Percentiles rank a stretch among this genome's conserved stretches.
These are phyloP conservation scores for Prinsepia uniflora DNA, from an alignment of 306 rosid genomes.

Conservation along the genomic window DNA sequence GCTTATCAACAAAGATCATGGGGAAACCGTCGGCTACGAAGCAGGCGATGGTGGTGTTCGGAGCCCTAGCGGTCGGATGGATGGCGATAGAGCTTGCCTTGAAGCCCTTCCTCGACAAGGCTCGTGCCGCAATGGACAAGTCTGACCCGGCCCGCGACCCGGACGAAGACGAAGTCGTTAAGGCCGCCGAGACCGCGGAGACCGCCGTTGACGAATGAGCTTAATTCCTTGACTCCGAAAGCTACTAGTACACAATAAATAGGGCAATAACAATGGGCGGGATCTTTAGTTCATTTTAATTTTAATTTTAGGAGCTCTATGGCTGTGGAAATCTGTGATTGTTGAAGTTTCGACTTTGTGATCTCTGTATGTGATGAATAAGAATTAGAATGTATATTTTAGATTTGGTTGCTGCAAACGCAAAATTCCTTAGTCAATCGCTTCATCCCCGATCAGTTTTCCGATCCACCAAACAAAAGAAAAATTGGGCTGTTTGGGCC, in stretches of 20 bases:
- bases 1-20: slow-evolving; percentile 26
- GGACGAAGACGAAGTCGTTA: slow-evolving; percentile 34
- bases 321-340: neutral
- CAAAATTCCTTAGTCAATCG: no score
- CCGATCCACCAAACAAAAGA: no score
- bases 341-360: neutral
- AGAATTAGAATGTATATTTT: neutral
- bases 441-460: no score
- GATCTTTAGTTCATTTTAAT: neutral
- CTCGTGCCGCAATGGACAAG: slow-evolving; percentile 56
- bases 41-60: slow-evolving; percentile 63
- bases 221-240: neutral
- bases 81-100: slow-evolving; percentile 68
- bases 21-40: slow-evolving; percentile 43
- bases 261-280: neutral
- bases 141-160: slow-evolving; percentile 77
- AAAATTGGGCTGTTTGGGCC: neutral
- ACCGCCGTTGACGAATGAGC: neutral
- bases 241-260: neutral
- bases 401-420: neutral
- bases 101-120: slow-evolving; percentile 63
- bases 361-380: neutral
- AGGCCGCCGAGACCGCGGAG: neutral
- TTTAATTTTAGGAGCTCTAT: neutral
- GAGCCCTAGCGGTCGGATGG: slow-evolving; percentile 81